These are phyloP conservation scores for Microthlaspi erraticum DNA, from an alignment of 345 rosid genomes.

Conservation along the genomic window DNA sequence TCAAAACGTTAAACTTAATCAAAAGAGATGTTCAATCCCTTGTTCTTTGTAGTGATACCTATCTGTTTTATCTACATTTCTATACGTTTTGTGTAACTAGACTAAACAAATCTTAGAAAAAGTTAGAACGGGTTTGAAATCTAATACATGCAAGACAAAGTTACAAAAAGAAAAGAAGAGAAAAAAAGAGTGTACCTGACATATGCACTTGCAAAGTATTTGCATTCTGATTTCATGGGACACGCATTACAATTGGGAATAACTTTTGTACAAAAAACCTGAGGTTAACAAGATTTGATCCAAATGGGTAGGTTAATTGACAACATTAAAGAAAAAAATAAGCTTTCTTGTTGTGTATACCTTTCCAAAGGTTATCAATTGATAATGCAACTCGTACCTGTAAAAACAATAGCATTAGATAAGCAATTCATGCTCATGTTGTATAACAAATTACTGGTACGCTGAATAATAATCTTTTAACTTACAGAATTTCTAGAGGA, in stretches of 20 bases:
- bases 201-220: constrained; percentile 75
- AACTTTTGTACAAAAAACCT: constrained; percentile 78
- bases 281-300: not conserved
- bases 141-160: not conserved
- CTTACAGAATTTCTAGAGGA: constrained; percentile 61
- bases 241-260: constrained; percentile 82
- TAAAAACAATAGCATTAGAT: constrained; percentile 13
- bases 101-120: no score
- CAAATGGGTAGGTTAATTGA: not conserved
- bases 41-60: no score
- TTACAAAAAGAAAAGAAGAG: not conserved
- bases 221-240: constrained; percentile 79
- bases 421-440: not conserved
- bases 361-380: constrained; percentile 86
- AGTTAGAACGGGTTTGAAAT: no score
- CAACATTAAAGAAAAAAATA: not conserved
- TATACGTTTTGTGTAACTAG: no score
- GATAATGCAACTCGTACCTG: constrained; percentile 78
- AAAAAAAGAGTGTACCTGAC: constrained; percentile 57
- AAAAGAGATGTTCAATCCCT: no score
- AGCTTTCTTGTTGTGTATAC: constrained; percentile 35
- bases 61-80: no score
- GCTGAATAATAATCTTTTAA: not conserved
- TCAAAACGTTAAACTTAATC: no score
- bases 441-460: not conserved